Evolutionary conservation across 768 basidiomycete genomes (phyloP), one percentile per base, ranked within the genome.

Genomic region (Podaxis mareebaensis): DNA sequence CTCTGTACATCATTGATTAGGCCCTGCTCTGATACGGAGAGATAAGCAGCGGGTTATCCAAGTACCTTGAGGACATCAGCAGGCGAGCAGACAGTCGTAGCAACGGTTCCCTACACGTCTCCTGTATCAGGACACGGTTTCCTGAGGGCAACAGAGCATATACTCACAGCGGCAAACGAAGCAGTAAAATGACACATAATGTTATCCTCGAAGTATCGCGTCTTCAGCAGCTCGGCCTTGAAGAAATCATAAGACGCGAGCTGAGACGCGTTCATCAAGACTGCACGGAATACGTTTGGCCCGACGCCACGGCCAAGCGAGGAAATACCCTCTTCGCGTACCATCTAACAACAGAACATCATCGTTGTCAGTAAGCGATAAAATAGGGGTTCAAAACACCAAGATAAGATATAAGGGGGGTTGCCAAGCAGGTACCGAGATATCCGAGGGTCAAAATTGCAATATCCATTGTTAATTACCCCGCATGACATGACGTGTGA

Each of bases 201-300:
- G 69, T 95, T 95, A 67, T 96, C 95, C 1, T 89, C 75, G 67
- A 96, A 90, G 71, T 90, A 86, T 6, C 73, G 67, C 3, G 85
- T 86, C 73, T 88, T 87, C 54, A 95, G 74, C 4, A 96, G 78
- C 69, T 93, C 88, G 3, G 88, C 81, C 75, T 96, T 96, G 85
- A 95, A 94, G 73, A 91, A 93, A 74, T 96, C 95, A 70, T 96
- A 96, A 87, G 93, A 93, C 1, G 93, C 94, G 26, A 96, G 86
- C 73, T 96, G 94, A 77, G 89, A 91, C 54, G 92, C 92, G 73
- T 95, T 96, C 93, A 95, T 95, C 65, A 96, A 74, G 13, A 95
- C 70, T 0, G 93, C 90, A 72, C 94, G 85, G 73, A 95, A 89
- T 5, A 94, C 87, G 68, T 96, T 96, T 0, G 95, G 95, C 3